phyloP scores from a whole-genome alignment of 1,284 basidiomycete species.

The Cutaneotrichosporon dermatis region DNA sequence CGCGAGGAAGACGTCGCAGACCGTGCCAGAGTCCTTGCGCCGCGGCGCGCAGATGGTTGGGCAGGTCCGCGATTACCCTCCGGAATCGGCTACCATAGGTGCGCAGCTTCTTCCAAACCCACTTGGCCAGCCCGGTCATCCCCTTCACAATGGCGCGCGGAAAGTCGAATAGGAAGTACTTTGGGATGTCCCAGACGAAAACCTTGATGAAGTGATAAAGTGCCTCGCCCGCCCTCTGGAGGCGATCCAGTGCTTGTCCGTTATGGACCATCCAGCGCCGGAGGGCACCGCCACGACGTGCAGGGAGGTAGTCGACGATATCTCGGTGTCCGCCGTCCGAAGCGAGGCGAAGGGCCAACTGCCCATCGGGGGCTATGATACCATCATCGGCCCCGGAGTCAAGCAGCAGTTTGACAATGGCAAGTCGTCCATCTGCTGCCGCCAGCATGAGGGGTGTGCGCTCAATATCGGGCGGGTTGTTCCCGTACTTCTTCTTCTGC shows the following conservation, averaged over 20 bases:
- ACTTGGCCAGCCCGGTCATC: neutral
- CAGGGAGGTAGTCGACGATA: constrained; percentile 9
- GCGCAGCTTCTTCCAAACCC: neutral
- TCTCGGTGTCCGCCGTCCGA: constrained; percentile 1
- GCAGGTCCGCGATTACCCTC: neutral
- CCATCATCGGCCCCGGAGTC: constrained; percentile 59
- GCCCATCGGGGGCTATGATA: constrained; percentile 11
- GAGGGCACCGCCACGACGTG: constrained; percentile 6
- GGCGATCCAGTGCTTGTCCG: neutral
- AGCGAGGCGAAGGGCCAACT: constrained; percentile 17
- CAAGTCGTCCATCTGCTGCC: constrained; percentile 65
- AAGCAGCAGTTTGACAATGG: constrained; percentile 59
- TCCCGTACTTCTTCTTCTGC: neutral
- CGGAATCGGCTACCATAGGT: neutral
- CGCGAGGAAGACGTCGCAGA: no score
- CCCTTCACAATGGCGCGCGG: neutral
- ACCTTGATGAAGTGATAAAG: neutral
- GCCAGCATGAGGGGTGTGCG: constrained; percentile 73
- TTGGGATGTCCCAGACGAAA: neutral
- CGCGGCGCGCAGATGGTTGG: neutral
- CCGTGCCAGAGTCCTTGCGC: neutral
- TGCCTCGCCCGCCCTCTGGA: neutral
- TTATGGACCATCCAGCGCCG: constrained; percentile 4
- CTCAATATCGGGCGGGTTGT: neutral
- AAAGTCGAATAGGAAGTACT: neutral